These are phyloP conservation scores for Hypoxylon cercidicola DNA, from an alignment of 495 filamentous ascomycete genomes.

Conservation along the genomic window DNA sequence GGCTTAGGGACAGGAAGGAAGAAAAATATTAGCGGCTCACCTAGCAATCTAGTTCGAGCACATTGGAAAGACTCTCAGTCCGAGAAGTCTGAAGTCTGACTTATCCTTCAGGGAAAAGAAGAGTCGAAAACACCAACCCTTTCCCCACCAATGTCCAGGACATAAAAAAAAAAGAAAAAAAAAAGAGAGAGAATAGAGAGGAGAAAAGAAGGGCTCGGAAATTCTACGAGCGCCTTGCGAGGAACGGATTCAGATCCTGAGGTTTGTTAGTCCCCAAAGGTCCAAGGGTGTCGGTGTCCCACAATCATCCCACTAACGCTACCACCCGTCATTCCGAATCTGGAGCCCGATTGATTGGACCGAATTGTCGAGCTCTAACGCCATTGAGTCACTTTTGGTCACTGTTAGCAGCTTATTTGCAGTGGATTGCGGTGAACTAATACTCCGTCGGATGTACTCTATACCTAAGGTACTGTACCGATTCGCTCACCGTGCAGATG, in stretches of 20 bases:
- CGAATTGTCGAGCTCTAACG: constrained; percentile 2
- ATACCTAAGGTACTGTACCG: too few relatives aligned
- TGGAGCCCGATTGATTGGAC: constrained; percentile 34
- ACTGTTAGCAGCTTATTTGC: constrained; percentile 5
- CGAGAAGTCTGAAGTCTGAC: constrained; percentile 19
- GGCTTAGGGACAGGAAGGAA: background rate
- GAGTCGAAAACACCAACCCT: constrained; percentile 14
- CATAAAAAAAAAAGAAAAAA: constrained; percentile 8
- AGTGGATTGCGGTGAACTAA: constrained; percentile 34
- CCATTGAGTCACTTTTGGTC: background rate
- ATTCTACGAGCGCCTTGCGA: constrained; percentile 19
- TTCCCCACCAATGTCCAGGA: constrained; percentile 11
- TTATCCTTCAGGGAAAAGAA: constrained; percentile 3
- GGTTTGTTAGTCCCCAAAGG: constrained; percentile 4
- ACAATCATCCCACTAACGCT: constrained; percentile 26
- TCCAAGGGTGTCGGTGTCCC: constrained; percentile 2
- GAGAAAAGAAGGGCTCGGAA: constrained; percentile 30
- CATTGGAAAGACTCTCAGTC: constrained; percentile 15
- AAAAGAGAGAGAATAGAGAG: constrained; percentile 5
- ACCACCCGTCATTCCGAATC: constrained; percentile 36
- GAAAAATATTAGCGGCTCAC: constrained; percentile 26
- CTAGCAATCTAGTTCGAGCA: constrained; percentile 29
- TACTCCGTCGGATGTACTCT: constrained; percentile 40
- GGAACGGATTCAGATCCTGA: constrained; percentile 15
- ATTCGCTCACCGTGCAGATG: constrained; percentile 29